These are phyloP conservation scores for Polygonum maritimum DNA, from an alignment of 148 eudicot species.

Conservation along the genomic window DNA sequence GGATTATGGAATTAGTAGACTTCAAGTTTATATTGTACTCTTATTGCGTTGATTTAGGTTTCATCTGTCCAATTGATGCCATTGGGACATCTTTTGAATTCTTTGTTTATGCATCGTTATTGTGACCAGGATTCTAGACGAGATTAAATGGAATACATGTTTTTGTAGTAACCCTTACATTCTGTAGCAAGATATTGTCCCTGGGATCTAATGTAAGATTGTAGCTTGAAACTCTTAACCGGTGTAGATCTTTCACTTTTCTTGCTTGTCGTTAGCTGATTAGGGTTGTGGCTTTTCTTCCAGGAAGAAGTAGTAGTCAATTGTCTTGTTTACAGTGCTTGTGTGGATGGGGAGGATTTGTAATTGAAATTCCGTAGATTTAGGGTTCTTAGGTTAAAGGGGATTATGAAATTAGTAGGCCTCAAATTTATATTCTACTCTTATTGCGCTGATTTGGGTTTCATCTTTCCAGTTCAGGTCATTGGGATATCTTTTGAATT, in stretches of 20 bases:
- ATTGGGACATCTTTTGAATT: background rate
- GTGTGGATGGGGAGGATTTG: background rate
- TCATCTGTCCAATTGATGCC: background rate
- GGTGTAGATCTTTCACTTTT: background rate
- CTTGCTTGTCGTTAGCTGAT: background rate
- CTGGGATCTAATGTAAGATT: background rate
- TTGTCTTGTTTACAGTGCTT: background rate
- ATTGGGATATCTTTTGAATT: background rate
- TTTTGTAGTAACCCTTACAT: background rate
- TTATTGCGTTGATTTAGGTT: background rate
- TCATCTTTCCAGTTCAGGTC: background rate
- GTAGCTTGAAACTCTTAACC: background rate
- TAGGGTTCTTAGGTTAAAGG: slow-evolving; percentile 1
- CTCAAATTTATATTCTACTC: background rate
- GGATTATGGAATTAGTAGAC: background rate
- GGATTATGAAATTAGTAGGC: background rate
- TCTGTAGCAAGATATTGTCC: background rate
- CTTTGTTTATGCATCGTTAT: background rate
- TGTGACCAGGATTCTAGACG: background rate
- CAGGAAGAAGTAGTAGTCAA: background rate
- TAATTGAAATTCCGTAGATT: background rate
- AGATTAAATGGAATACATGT: background rate
- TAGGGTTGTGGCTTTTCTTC: background rate
- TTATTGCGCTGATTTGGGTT: background rate
- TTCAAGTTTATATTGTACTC: background rate